These are phyloP conservation scores for Plasmodium yoelii DNA, from an alignment of 169 alveolate genomes.

Conservation along the genomic window DNA sequence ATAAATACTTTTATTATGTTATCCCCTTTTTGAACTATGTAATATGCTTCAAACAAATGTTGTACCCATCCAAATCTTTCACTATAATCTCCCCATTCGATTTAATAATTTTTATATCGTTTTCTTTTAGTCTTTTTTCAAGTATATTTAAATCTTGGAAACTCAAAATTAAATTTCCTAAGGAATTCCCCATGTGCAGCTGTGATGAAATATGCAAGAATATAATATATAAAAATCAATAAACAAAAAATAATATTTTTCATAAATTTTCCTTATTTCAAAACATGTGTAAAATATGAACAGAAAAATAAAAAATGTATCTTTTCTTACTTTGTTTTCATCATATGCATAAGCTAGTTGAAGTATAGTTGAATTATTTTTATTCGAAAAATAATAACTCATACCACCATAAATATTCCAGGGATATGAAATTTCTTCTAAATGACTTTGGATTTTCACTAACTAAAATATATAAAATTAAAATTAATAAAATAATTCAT, in stretches of 20 bases:
- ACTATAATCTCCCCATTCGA: slow-evolving; percentile 19
- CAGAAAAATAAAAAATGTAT: neutral
- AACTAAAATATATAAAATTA: slow-evolving; percentile 25
- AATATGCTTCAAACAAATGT: slow-evolving; percentile 16
- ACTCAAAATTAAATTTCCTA: slow-evolving; percentile 57
- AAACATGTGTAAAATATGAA: no score
- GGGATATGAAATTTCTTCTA: slow-evolving; percentile 73
- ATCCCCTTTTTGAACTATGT: neutral
- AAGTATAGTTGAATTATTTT: slow-evolving; percentile 41
- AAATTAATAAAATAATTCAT: neutral
- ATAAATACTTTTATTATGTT: no score
- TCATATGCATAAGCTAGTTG: slow-evolving; percentile 73
- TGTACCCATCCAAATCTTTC: slow-evolving; percentile 58
- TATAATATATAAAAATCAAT: neutral
- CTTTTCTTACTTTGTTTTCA: slow-evolving; percentile 35
- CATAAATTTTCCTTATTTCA: neutral
- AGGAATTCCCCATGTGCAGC: slow-evolving; percentile 77
- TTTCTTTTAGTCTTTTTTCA: slow-evolving; percentile 41
- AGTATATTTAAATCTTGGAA: slow-evolving; percentile 30
- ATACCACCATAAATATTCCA: slow-evolving; percentile 75
- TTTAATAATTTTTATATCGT: slow-evolving; percentile 26
- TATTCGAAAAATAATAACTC: slow-evolving; percentile 64
- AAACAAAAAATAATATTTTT: neutral
- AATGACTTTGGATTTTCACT: slow-evolving; percentile 65
- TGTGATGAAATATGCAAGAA: neutral